Conservation (phyloP, 495 filamentous ascomycete species). For the Penicillium ochrochloron region DNA sequence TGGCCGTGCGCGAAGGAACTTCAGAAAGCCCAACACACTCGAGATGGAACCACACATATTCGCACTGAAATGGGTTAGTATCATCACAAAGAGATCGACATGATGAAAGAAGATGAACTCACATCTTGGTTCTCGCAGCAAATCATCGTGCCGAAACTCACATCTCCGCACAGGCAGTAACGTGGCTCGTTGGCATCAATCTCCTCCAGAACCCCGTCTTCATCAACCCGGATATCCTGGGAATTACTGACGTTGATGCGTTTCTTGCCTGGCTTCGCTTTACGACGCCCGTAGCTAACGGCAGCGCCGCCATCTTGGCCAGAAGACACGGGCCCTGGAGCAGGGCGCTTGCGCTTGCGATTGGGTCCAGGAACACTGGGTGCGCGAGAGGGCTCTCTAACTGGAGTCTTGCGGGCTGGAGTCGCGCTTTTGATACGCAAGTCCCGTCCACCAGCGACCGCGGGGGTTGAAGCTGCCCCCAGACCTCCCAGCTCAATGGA, state of each 20-base stretch:
- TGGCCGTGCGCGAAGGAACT: conserved; percentile 74
- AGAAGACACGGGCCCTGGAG: conserved; percentile 72
- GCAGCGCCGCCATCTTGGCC: conserved; percentile 73
- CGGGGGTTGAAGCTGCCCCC: conserved; percentile 16
- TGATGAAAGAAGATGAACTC: conserved; percentile 46
- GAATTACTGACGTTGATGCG: conserved; percentile 46
- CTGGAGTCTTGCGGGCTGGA: conserved; percentile 55
- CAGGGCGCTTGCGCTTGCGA: conserved; percentile 69
- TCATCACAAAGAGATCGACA: conserved; percentile 16
- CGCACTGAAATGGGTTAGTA: conserved; percentile 56
- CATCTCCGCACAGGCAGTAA: conserved; percentile 90
- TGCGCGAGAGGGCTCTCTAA: conserved; percentile 54
- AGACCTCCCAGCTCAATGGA: conserved; percentile 37
- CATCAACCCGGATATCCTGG: conserved; percentile 51
- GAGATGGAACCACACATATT: conserved; percentile 91
- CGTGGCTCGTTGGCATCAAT: conserved; percentile 86
- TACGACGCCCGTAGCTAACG: conserved; percentile 77
- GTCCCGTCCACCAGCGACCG: conserved; percentile 37
- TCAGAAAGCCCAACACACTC: conserved; percentile 80
- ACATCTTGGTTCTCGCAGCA: conserved; percentile 90
- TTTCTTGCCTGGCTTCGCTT: conserved; percentile 70
- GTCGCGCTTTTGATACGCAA: conserved; percentile 53
- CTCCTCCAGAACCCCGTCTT: conserved; percentile 62
- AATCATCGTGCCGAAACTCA: conserved; percentile 95
- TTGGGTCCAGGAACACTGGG: conserved; percentile 51